These are phyloP conservation scores for Helicocarpus griseus DNA, from an alignment of 2,329 filamentous ascomycete genomes.

Conservation along the genomic window DNA sequence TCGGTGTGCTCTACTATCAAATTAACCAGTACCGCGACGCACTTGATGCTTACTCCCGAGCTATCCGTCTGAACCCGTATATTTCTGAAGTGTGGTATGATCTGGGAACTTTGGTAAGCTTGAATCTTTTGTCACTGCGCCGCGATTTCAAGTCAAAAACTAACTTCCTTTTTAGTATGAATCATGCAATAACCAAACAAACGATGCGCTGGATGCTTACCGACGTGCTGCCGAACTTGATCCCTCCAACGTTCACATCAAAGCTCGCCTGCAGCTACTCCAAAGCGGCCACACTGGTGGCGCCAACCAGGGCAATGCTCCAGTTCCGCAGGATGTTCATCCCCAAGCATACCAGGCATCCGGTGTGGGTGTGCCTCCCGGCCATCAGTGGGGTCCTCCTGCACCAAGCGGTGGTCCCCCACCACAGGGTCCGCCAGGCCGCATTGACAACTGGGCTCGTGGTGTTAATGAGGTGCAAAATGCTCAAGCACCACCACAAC, in stretches of 20 bases:
- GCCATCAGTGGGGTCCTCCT: conserved; percentile 81
- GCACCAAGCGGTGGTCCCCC: conserved; percentile 38
- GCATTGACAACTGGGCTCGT: conserved; percentile 51
- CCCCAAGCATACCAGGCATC: conserved; percentile 84
- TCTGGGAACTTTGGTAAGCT: conserved; percentile 79
- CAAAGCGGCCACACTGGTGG: conserved; percentile 68
- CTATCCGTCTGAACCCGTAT: conserved; percentile 92
- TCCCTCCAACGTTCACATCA: conserved; percentile 88
- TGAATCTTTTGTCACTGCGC: not conserved
- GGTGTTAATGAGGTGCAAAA: conserved; percentile 69
- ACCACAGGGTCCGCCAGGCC: conserved; percentile 52
- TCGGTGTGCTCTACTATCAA: conserved; percentile 97
- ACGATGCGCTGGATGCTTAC: conserved; percentile 91
- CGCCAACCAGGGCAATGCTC: conserved; percentile 58
- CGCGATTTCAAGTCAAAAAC: not conserved
- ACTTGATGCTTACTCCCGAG: conserved; percentile 91
- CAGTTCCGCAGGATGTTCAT: conserved; percentile 77
- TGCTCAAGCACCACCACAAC: conserved; percentile 39
- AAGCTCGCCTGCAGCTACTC: conserved; percentile 80
- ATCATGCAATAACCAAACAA: conserved; percentile 97
- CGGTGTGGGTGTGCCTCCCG: conserved; percentile 71
- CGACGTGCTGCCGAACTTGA: conserved; percentile 90
- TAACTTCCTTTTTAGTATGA: conserved; percentile 58
- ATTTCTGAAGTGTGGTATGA: conserved; percentile 99
- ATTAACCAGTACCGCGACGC: conserved; percentile 99